Evolutionary conservation across 345 rosid species (phyloP).

Genomic region (Brassica carinata): DNA sequence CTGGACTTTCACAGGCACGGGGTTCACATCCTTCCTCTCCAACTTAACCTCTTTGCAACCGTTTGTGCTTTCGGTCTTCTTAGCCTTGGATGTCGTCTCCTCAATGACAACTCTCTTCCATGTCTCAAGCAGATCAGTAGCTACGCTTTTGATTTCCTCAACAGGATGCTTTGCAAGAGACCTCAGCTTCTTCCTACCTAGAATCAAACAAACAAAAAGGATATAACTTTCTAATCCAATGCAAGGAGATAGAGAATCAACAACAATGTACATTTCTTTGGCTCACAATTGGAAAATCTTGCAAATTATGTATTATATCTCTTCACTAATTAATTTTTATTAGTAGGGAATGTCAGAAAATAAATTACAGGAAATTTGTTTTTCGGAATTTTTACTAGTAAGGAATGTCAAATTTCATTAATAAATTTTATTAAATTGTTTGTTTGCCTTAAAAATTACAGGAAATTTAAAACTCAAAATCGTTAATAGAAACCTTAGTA

Average conservation of each 20-base stretch:
- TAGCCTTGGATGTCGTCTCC: slow-evolving; percentile 60
- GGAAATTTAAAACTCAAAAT: too few relatives aligned
- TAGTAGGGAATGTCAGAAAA: too few relatives aligned
- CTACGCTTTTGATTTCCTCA: slow-evolving; percentile 56
- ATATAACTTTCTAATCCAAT: slow-evolving; percentile 19
- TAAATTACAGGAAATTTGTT: too few relatives aligned
- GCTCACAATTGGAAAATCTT: not conserved
- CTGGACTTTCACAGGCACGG: slow-evolving; percentile 47
- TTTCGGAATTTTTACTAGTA: too few relatives aligned
- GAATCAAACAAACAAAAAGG: slow-evolving; percentile 28
- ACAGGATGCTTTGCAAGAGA: slow-evolving; percentile 80
- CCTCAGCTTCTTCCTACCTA: slow-evolving; percentile 88
- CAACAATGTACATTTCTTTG: not conserved
- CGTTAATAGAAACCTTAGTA: too few relatives aligned
- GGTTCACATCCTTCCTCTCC: slow-evolving; percentile 37
- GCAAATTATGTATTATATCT: too few relatives aligned
- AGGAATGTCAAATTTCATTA: too few relatives aligned
- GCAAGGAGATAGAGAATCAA: not conserved
- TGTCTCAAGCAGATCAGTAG: slow-evolving; percentile 70
- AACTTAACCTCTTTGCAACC: slow-evolving; percentile 52
- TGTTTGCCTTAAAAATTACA: too few relatives aligned
- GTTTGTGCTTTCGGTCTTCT: slow-evolving; percentile 24
- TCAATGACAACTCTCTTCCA: slow-evolving; percentile 90
- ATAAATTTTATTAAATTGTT: too few relatives aligned
- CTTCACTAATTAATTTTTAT: too few relatives aligned